These are phyloP conservation scores for Cordyceps militaris DNA, from an alignment of 2,329 filamentous ascomycete genomes.

Conservation along the genomic window DNA sequence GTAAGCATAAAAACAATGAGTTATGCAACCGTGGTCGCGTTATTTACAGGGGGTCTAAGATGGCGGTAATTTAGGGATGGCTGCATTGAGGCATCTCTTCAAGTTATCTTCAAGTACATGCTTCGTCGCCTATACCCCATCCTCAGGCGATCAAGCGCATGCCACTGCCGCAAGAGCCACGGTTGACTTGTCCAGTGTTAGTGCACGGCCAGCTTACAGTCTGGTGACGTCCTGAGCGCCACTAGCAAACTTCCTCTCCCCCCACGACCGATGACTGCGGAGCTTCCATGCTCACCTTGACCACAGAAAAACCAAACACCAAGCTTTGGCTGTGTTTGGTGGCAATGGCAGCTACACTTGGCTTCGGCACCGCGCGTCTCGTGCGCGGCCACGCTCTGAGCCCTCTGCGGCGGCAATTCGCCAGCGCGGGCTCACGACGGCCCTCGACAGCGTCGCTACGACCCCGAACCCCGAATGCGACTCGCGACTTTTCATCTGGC, in stretches of 20 bases:
- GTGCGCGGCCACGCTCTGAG: constrained; percentile 25
- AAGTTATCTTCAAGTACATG: background rate
- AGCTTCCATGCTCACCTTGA: constrained; percentile 12
- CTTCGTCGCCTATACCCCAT: background rate
- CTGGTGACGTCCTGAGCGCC: constrained; percentile 5
- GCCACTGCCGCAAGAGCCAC: background rate
- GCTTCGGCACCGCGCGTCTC: constrained; percentile 28
- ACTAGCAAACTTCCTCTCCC: constrained; percentile 1
- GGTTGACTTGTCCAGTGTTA: background rate
- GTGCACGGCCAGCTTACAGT: constrained; percentile 3
- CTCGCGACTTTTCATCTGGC: constrained; percentile 27
- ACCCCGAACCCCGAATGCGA: constrained; percentile 14
- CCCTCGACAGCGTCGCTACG: constrained; percentile 21
- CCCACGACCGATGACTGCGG: background rate
- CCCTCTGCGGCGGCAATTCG: constrained; percentile 24
- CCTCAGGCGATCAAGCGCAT: background rate
- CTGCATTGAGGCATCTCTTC: background rate
- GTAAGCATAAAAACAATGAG: constrained; percentile 1
- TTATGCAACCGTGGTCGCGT: constrained; percentile 6
- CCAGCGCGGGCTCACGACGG: constrained; percentile 21
- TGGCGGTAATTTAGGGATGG: background rate
- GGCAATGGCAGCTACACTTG: constrained; percentile 28
- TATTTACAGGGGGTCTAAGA: constrained; percentile 9
- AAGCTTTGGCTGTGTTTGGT: constrained; percentile 15
- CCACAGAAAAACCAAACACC: constrained; percentile 12